Percentiles rank a stretch among this genome's conserved stretches.
Conservation (phyloP, 2,329 filamentous ascomycete genomes). For the Scortechinia acanthostroma region DNA sequence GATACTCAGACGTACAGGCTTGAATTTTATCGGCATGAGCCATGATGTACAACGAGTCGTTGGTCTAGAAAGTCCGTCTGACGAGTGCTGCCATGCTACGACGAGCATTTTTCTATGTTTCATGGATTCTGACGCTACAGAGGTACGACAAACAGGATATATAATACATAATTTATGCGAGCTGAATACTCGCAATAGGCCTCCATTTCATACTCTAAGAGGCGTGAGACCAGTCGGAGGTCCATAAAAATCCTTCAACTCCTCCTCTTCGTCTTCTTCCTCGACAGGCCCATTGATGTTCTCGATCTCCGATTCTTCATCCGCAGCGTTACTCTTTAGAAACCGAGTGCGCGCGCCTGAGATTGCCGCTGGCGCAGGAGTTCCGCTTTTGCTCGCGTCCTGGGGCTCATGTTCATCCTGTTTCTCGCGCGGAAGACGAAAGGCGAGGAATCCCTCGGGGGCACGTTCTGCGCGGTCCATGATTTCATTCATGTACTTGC, state of each 20-base stretch:
- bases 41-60: too few relatives aligned
- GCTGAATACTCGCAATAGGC: neutral
- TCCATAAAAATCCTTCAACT: constrained; percentile 28
- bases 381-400: neutral
- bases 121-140: too few relatives aligned
- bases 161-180: neutral
- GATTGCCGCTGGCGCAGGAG: neutral
- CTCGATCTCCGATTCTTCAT: neutral
- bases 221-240: constrained; percentile 22
- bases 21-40: too few relatives aligned
- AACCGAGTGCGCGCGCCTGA: neutral
- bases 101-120: too few relatives aligned
- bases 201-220: constrained; percentile 8
- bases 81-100: neutral
- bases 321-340: neutral
- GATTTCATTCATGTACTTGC: constrained; percentile 43
- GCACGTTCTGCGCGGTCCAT: constrained; percentile 48
- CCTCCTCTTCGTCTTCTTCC: constrained; percentile 18
- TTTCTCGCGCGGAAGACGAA: constrained; percentile 38
- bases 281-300: constrained; percentile 10
- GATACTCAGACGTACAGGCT: too few relatives aligned
- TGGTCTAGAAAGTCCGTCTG: too few relatives aligned
- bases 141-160: too few relatives aligned
- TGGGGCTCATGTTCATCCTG: neutral
- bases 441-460: constrained; percentile 43